Evolutionary conservation across 768 basidiomycete species (phyloP).

Genomic region (Pleurotus giganteus): DNA sequence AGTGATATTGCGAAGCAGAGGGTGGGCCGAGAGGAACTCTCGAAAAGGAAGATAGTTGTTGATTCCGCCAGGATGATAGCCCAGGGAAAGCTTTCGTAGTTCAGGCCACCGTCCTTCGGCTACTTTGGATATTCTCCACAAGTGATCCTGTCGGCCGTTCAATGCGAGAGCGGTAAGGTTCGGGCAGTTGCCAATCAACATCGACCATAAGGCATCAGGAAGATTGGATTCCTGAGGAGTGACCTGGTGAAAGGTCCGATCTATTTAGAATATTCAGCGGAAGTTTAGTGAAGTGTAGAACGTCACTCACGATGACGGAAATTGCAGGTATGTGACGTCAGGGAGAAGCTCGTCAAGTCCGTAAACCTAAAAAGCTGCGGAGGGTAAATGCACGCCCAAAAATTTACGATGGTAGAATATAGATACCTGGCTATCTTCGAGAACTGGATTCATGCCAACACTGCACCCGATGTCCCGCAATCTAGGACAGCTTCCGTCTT

Average conservation of each 20-base stretch:
- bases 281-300: not conserved
- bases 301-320: conserved; percentile 5
- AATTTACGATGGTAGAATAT: not conserved
- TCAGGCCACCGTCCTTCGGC: conserved; percentile 66
- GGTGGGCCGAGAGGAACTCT: conserved; percentile 66
- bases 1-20: conserved; percentile 44
- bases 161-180: conserved; percentile 64
- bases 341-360: conserved; percentile 57
- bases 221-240: conserved; percentile 41
- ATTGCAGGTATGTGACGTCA: conserved; percentile 27
- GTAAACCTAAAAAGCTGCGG: conserved; percentile 66
- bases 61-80: conserved; percentile 31
- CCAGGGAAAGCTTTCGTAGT: conserved; percentile 56
- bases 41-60: conserved; percentile 55
- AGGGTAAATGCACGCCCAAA: conserved; percentile 1
- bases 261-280: not conserved
- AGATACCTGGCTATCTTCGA: conserved; percentile 59
- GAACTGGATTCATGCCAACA: conserved; percentile 58
- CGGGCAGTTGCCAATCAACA: conserved; percentile 64
- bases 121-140: conserved; percentile 38
- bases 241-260: conserved; percentile 8
- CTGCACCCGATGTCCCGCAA: conserved; percentile 63
- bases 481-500: conserved; percentile 56
- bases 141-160: conserved; percentile 32
- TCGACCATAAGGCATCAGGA: conserved; percentile 59